A percentile compares a stretch with the other conserved stretches of the same genome.
Conservation (phyloP, 257 asterid species). For the Solanum lycopersicoides region DNA sequence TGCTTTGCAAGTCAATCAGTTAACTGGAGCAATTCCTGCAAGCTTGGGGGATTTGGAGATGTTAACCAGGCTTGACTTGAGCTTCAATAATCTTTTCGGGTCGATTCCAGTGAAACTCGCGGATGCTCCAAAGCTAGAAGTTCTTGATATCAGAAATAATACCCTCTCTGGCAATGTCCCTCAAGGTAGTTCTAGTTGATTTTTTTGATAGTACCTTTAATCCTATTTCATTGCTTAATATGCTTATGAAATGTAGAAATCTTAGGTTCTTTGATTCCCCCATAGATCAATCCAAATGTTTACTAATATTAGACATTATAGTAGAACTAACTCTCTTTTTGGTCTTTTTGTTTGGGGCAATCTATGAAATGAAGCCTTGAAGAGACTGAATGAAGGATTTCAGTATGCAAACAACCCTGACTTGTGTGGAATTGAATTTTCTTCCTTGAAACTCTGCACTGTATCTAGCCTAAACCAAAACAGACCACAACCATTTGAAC, state of each 20-base stretch:
- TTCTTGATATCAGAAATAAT: slow-evolving; percentile 77
- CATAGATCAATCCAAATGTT: background rate
- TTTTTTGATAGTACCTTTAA: background rate
- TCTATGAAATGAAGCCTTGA: slow-evolving; percentile 46
- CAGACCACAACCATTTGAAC: slow-evolving; percentile 60
- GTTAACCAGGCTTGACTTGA: slow-evolving; percentile 79
- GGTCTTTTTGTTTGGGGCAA: background rate
- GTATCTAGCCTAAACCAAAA: slow-evolving; percentile 29
- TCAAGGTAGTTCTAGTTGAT: slow-evolving; percentile 34
- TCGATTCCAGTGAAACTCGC: slow-evolving; percentile 66
- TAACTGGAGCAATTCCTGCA: slow-evolving; percentile 91
- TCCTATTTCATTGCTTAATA: background rate
- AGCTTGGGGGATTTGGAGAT: slow-evolving; percentile 48
- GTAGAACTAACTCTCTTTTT: background rate
- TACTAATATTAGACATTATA: background rate
- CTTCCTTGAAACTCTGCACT: slow-evolving; percentile 43
- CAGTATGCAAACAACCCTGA: slow-evolving; percentile 63
- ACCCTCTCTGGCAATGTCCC: slow-evolving; percentile 90
- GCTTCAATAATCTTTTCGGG: slow-evolving; percentile 70
- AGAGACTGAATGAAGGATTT: slow-evolving; percentile 76
- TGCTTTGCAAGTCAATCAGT: slow-evolving; percentile 75
- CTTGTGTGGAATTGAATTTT: slow-evolving; percentile 59
- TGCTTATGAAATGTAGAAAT: background rate
- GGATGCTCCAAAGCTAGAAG: slow-evolving; percentile 37
- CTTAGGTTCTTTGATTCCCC: background rate